These are phyloP conservation scores for Forsythia suspensa DNA, from an alignment of 257 asterid genomes.

Conservation along the genomic window DNA sequence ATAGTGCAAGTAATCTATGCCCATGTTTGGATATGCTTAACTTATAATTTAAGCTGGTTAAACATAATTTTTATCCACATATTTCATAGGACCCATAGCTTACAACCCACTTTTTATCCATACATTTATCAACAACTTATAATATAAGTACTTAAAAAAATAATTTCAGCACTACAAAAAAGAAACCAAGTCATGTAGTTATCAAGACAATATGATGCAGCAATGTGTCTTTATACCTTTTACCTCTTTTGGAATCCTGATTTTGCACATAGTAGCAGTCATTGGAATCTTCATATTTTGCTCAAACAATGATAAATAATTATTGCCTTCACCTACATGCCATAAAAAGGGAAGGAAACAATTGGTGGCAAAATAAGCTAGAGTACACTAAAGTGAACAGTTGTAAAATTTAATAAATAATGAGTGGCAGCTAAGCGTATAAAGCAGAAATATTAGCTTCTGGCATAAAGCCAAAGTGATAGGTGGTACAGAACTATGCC, in stretches of 20 bases:
- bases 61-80: no score
- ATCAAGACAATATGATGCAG: not conserved
- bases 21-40: no score
- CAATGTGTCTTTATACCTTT: not conserved
- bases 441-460: not conserved
- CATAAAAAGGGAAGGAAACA: not conserved
- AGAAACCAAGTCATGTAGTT: not conserved
- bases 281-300: not conserved
- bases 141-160: no score
- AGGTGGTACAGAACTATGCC: not conserved
- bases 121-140: no score
- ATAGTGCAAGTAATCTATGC: not conserved
- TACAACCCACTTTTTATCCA: no score
- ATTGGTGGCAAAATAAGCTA: not conserved
- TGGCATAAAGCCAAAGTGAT: not conserved
- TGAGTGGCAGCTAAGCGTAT: not conserved
- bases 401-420: not conserved
- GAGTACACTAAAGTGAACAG: not conserved
- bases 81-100: no score
- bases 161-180: no score
- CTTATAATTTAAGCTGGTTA: no score
- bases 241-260: not conserved
- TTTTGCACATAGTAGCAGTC: not conserved
- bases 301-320: not conserved
- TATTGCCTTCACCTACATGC: not conserved